Evolutionary conservation across 306 rosid genomes (phyloP), one percentile per base, ranked within the genome.

Genomic region (Nissolia schottii): DNA sequence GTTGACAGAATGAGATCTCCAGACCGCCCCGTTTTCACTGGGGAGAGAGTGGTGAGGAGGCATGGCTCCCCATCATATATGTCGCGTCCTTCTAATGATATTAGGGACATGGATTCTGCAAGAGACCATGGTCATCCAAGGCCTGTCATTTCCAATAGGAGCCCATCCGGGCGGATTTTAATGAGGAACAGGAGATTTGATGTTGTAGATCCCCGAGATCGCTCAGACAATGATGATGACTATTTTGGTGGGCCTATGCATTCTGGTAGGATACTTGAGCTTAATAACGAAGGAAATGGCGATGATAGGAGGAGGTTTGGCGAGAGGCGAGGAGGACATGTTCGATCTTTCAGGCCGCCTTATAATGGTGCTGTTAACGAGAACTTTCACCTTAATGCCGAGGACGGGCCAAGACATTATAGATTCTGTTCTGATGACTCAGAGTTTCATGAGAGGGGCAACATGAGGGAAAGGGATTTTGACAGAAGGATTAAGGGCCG

Each of bases 1-100:
- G 77, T 73, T 82, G 87, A 87, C 63, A 84, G 90, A 75, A 84
- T 93, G 89, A 91, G 96, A 81, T 89, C 94, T 43, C 98, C 96
- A 4, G 91, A 90, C 23, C 89, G 88, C 24, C 87, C 85, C 25
- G 84, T 82, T 78, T 89, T 89, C 50, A 51, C 79, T 2, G 83
- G 87, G 41, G 88, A 87, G 56, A 84, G 85, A 78, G 87, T 83
- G 72, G 80, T 80, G 20, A 84, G 96, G 75, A 87, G 97, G 80
- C 87, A 82, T 67, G 87, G 79, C 50, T 86, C 88, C 7, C 89
- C 90, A 9, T 79, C 83, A 14, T 86, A 71, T 62, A 70, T 86
- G 83, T 78, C 94, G 7, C 71, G 86, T 45, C 84, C 82, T 4
- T 76, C 92, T 29, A 87, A 84, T 82, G 93, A 91, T 22, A 46